A percentile compares a stretch with the other conserved stretches of the same genome.
Conservation (phyloP, 2,329 filamentous ascomycete species). For the Hymenoscyphus fraxineus region DNA sequence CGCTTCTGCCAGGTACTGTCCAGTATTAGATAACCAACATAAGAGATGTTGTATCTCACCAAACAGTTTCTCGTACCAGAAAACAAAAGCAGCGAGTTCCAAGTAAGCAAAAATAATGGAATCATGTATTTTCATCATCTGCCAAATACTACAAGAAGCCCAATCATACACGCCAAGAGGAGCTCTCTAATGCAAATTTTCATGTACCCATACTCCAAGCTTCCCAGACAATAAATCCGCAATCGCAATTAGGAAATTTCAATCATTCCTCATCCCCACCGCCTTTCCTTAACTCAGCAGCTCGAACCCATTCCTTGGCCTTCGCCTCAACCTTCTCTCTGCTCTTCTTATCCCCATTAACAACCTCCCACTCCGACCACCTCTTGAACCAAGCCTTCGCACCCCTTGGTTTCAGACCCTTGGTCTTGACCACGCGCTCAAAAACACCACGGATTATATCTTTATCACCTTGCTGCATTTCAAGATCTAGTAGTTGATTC, state of each 20-base stretch:
- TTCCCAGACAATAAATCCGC: neutral
- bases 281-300: conserved; percentile 40
- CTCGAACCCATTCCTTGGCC: conserved; percentile 67
- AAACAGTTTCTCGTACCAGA: no score
- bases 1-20: no score
- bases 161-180: neutral
- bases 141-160: neutral
- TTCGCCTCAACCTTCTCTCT: conserved; percentile 66
- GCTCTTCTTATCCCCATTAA: conserved; percentile 64
- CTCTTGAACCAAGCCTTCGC: conserved; percentile 86
- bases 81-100: no score
- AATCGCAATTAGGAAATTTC: neutral
- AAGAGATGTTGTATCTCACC: no score
- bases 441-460: conserved; percentile 72
- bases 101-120: no score
- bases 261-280: conserved; percentile 5
- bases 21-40: no score
- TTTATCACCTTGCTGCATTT: conserved; percentile 57
- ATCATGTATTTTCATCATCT: no score
- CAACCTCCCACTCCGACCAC: conserved; percentile 87
- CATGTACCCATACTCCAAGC: neutral
- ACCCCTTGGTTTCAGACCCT: conserved; percentile 73
- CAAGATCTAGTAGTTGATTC: conserved; percentile 87
- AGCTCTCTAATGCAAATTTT: neutral
- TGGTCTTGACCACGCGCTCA: conserved; percentile 68